Evolutionary conservation across 2,329 filamentous ascomycete species (phyloP).

Genomic region (Massarina eburnea): DNA sequence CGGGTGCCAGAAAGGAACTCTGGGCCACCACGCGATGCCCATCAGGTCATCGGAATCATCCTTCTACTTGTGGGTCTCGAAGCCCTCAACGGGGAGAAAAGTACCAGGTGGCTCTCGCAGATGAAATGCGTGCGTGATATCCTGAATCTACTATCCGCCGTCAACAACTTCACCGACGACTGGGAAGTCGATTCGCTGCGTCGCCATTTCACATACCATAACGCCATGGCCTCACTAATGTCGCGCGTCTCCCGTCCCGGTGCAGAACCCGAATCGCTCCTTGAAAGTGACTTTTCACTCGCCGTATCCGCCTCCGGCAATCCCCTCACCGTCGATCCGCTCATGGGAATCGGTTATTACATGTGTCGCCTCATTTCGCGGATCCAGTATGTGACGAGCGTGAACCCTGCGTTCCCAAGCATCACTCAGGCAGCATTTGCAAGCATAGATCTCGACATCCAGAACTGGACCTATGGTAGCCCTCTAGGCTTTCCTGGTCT

Average conservation of each 20-base stretch:
- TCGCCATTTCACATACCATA: slow-evolving; percentile 42
- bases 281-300: slow-evolving; percentile 22
- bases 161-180: slow-evolving; percentile 26
- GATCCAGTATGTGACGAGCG: slow-evolving; percentile 36
- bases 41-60: slow-evolving; percentile 38
- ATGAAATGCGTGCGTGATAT: slow-evolving; percentile 36
- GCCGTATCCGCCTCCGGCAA: slow-evolving; percentile 17
- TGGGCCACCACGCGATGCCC: slow-evolving; percentile 28
- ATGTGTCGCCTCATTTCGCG: slow-evolving; percentile 36
- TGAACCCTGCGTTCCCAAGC: slow-evolving; percentile 36
- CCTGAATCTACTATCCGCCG: slow-evolving; percentile 25
- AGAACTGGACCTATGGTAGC: slow-evolving; percentile 37
- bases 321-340: slow-evolving; percentile 35
- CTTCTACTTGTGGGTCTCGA: slow-evolving; percentile 39
- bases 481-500: slow-evolving; percentile 29
- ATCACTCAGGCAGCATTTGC: slow-evolving; percentile 37
- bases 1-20: slow-evolving; percentile 26
- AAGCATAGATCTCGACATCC: slow-evolving; percentile 33
- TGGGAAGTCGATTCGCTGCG: slow-evolving; percentile 38
- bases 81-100: slow-evolving; percentile 37
- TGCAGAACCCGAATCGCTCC: slow-evolving; percentile 11
- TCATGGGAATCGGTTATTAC: slow-evolving; percentile 41
- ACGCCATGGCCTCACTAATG: slow-evolving; percentile 40
- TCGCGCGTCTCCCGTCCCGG: slow-evolving; percentile 20
- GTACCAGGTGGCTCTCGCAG: slow-evolving; percentile 40